These are phyloP conservation scores for Ustilago vetiveriae DNA, from an alignment of 1,284 basidiomycete species.

Conservation along the genomic window DNA sequence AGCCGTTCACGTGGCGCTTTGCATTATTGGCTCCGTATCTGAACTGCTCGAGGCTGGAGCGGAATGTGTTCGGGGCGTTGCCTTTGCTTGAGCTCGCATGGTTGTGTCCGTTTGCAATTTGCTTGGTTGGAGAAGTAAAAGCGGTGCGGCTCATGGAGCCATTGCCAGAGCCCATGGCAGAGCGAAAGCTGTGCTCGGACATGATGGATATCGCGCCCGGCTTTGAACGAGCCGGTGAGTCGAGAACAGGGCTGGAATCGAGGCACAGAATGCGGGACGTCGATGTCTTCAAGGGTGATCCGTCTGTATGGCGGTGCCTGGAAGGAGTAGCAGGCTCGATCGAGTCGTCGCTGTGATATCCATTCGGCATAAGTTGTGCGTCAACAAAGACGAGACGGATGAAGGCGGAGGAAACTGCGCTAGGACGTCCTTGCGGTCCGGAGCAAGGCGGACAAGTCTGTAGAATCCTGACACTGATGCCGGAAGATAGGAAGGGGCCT, in stretches of 20 bases:
- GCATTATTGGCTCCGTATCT: slow-evolving; percentile 14
- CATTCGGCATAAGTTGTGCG: slow-evolving; percentile 24
- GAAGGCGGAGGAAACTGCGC: not conserved
- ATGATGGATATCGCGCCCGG: slow-evolving; percentile 6
- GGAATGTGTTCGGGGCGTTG: slow-evolving; percentile 10
- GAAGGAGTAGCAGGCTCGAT: slow-evolving; percentile 42
- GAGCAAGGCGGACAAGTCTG: not conserved
- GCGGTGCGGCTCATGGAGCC: slow-evolving; percentile 29
- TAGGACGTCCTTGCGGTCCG: too few relatives aligned
- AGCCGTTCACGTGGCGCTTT: slow-evolving; percentile 15
- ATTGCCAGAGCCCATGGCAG: slow-evolving; percentile 28
- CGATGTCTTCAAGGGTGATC: not conserved
- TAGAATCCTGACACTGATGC: too few relatives aligned
- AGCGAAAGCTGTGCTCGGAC: slow-evolving; percentile 30
- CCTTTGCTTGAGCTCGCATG: slow-evolving; percentile 6
- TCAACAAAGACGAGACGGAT: not conserved
- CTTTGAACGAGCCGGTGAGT: slow-evolving; percentile 5
- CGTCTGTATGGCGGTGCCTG: slow-evolving; percentile 7
- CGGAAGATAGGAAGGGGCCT: not conserved
- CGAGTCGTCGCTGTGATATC: slow-evolving; percentile 33
- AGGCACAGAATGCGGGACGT: slow-evolving; percentile 30
- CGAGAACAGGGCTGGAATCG: slow-evolving; percentile 34
- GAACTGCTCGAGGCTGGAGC: slow-evolving; percentile 39
- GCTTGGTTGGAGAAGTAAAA: slow-evolving; percentile 11
- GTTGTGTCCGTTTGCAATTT: slow-evolving; percentile 4